Evolutionary conservation across 345 rosid genomes (phyloP).

Genomic region (Rubroshorea leprosula): DNA sequence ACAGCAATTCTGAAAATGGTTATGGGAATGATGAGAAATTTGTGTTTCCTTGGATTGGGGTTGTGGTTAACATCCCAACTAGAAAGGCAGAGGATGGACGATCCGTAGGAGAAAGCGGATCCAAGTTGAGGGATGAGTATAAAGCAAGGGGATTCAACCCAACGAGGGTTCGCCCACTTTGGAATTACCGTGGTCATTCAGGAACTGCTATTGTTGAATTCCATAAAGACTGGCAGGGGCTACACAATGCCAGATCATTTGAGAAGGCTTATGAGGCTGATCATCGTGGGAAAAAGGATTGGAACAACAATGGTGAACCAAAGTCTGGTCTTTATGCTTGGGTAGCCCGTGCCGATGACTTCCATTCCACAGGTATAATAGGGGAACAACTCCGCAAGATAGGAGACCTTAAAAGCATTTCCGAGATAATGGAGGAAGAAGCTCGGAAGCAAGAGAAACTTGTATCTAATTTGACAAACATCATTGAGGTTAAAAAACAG

Average conservation of each 20-base stretch:
- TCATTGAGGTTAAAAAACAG: conserved; percentile 46
- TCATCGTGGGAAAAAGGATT: conserved; percentile 69
- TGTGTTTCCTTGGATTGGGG: conserved; percentile 84
- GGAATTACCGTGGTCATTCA: conserved; percentile 86
- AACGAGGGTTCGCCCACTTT: conserved; percentile 69
- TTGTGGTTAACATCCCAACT: conserved; percentile 82
- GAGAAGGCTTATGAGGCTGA: conserved; percentile 84
- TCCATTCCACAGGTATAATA: conserved; percentile 45
- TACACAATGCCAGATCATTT: conserved; percentile 81
- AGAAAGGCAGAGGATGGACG: conserved; percentile 52
- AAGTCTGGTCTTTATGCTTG: conserved; percentile 76
- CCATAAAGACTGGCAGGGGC: conserved; percentile 84
- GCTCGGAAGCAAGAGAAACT: conserved; percentile 71
- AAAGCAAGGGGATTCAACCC: conserved; percentile 79
- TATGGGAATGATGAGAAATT: conserved; percentile 62
- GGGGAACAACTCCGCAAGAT: conserved; percentile 74
- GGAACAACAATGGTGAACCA: conserved; percentile 34
- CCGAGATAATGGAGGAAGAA: conserved; percentile 83
- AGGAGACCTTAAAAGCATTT: conserved; percentile 73
- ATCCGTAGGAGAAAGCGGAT: conserved; percentile 76
- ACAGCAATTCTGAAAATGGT: conserved; percentile 25
- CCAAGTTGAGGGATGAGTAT: conserved; percentile 73
- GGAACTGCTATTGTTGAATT: conserved; percentile 85
- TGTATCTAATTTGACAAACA: conserved; percentile 44
- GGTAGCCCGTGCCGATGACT: conserved; percentile 92